Base-by-base conservation (phyloP, 257 asterid species). In the Jacaranda copaia region DNA sequence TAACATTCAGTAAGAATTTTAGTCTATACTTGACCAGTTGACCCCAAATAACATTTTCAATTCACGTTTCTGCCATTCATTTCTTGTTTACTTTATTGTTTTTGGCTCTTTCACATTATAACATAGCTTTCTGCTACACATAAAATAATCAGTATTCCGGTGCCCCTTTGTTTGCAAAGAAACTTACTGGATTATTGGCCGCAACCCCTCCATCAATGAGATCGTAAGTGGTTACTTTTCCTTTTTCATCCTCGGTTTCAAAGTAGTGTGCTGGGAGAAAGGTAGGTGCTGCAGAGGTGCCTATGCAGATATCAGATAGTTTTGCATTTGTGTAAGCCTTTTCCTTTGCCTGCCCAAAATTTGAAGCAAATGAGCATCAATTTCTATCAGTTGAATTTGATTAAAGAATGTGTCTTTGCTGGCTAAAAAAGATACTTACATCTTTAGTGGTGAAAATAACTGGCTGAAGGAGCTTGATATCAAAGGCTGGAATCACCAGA, bases 251-350 rank as follows among this genome's bases (percentile, higher is more conserved):
- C 18, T 19, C 51, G 0, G 85, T 79, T 61, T 88, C 88, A 57
- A 92, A 92, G 68, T 89, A 87, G 74, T 92, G 86, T 32, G 91
- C 83, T 0, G 96, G 97, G 0, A 88, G 82, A 73, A 12, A 89
- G 12, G 97, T 91, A 0, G 97, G 96, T 4, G 93, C 97, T 8
- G 96, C 96, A 0, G 92, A 87, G 3, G 93, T 92, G 83, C 91
- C 77, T 8, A 92, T 68, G 81, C 91, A 87, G 2, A 92, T 83
- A 43, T 92, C 96, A 5, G 88, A 87, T 5, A 91, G 70, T 64
- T 78, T 76, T 40, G 88, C 91, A 81, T 91, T 78, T 72, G 65
- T 84, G 57, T 79, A 73, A 3, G 83, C 80, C 12, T 81, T 74
- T 53, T 72, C 73, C 79, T 72, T 81, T 3, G 87, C 94, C 93